A percentile compares a stretch with the other conserved stretches of the same genome.
Conservation (phyloP, 352 stramenopile species). For the Globisporangium yorkense region DNA sequence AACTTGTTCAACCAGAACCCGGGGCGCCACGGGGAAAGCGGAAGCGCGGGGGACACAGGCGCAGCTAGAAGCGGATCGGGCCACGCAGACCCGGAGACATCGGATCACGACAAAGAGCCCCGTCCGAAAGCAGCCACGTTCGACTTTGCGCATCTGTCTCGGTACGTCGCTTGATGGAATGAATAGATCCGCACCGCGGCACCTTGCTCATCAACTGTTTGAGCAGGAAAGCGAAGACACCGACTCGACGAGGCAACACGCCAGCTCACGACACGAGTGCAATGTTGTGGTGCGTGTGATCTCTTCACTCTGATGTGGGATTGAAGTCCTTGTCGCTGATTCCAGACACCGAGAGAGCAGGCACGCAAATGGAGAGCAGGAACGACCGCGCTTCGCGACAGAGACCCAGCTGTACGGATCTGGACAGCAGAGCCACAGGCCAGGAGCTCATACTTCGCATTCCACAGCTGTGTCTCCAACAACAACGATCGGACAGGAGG, state of each 20-base stretch:
- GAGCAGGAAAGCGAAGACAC: slow-evolving; percentile 24
- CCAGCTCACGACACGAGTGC: slow-evolving; percentile 30
- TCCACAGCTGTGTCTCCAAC: background rate
- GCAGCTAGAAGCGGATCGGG: background rate
- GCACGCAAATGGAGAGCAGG: slow-evolving; percentile 4
- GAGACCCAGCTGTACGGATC: slow-evolving; percentile 39
- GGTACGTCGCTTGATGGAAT: slow-evolving; percentile 9
- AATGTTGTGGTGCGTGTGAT: slow-evolving; percentile 20
- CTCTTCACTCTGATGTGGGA: background rate
- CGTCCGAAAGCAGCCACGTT: slow-evolving; percentile 22
- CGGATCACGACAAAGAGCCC: slow-evolving; percentile 6
- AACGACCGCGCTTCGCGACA: slow-evolving; percentile 22
- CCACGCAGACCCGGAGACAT: background rate
- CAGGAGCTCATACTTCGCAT: background rate
- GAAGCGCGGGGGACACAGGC: background rate
- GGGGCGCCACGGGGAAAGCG: background rate
- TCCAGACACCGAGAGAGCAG: background rate
- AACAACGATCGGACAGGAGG: slow-evolving; percentile 37
- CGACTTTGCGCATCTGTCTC: slow-evolving; percentile 37
- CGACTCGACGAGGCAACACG: slow-evolving; percentile 36
- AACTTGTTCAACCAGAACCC: slow-evolving; percentile 21
- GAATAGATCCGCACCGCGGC: background rate
- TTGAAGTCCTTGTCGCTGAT: background rate
- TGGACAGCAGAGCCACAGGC: slow-evolving; percentile 7
- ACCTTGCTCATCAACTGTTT: background rate